Evolutionary conservation across 805 yeast species (phyloP).

Genomic region (Groenewaldozyma tartarivorans): DNA sequence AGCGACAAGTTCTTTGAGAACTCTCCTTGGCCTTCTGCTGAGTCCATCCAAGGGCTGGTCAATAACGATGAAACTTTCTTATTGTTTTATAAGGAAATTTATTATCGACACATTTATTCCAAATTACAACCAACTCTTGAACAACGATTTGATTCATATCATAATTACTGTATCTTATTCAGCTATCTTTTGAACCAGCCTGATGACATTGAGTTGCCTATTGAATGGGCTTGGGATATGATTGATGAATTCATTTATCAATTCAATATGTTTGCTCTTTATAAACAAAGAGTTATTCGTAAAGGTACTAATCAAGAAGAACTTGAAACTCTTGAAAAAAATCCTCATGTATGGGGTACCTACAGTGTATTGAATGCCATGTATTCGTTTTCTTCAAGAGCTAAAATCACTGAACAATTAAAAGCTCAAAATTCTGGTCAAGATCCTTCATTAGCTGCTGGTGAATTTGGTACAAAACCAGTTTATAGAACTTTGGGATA

Average conservation of each 20-base stretch:
- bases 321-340: slow-evolving; percentile 30
- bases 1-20: slow-evolving; percentile 37
- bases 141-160: slow-evolving; percentile 38
- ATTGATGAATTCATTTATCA: slow-evolving; percentile 45
- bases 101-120: slow-evolving; percentile 42
- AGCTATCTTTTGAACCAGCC: slow-evolving; percentile 38
- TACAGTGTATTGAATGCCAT: slow-evolving; percentile 40
- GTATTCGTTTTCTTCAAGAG: slow-evolving; percentile 36
- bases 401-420: slow-evolving; percentile 33
- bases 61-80: slow-evolving; percentile 37
- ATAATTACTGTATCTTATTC: slow-evolving; percentile 41
- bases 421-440: slow-evolving; percentile 25
- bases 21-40: slow-evolving; percentile 39
- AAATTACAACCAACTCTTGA: slow-evolving; percentile 34
- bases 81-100: slow-evolving; percentile 39
- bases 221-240: slow-evolving; percentile 44
- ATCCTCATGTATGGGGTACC: slow-evolving; percentile 37
- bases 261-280: slow-evolving; percentile 36
- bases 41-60: slow-evolving; percentile 36
- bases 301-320: slow-evolving; percentile 27
- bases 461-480: slow-evolving; percentile 35
- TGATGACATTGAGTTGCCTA: slow-evolving; percentile 37
- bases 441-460: slow-evolving; percentile 29
- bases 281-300: slow-evolving; percentile 30
- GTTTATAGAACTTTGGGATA: slow-evolving; percentile 40